A percentile compares a stretch with the other conserved stretches of the same genome.
These are phyloP conservation scores for Cynanchum wilfordii DNA, from an alignment of 257 asterid genomes.

Conservation along the genomic window DNA sequence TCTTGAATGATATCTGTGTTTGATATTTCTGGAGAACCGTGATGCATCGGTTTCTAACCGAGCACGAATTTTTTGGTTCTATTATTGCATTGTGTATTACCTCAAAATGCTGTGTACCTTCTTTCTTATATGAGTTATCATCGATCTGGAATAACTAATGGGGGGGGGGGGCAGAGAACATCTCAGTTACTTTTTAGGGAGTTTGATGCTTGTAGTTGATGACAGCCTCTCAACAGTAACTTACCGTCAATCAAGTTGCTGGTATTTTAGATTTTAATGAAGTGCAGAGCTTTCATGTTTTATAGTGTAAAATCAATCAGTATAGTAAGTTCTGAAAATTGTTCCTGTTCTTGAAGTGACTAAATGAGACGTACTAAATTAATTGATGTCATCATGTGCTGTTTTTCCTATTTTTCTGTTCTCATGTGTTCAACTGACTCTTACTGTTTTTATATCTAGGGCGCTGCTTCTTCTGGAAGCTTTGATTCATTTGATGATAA, in stretches of 20 bases:
- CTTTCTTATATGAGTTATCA: too few relatives aligned
- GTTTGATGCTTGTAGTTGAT: neutral
- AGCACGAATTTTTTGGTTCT: neutral
- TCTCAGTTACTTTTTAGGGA: neutral
- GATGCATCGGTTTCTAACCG: neutral
- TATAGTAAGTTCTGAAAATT: neutral
- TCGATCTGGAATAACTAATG: too few relatives aligned
- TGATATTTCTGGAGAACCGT: neutral
- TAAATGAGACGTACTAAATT: neutral
- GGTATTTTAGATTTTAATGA: neutral
- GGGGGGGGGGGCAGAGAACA: neutral
- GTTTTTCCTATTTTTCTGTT: neutral
- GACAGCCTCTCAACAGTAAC: neutral
- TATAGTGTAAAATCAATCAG: neutral
- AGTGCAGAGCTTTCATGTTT: neutral
- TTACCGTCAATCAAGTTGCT: neutral
- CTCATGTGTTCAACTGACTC: slow-evolving; percentile 17
- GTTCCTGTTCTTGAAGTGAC: neutral
- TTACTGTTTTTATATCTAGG: slow-evolving; percentile 37
- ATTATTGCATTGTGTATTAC: too few relatives aligned
- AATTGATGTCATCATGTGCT: neutral
- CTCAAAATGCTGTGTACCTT: too few relatives aligned
- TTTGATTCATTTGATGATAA: slow-evolving; percentile 55
- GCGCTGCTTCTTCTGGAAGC: slow-evolving; percentile 61
- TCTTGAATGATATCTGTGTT: neutral